Percentiles rank a stretch among this genome's conserved stretches.
These are phyloP conservation scores for Arthrobotrys musiformis DNA, from an alignment of 2,329 filamentous ascomycete species.

Conservation along the genomic window DNA sequence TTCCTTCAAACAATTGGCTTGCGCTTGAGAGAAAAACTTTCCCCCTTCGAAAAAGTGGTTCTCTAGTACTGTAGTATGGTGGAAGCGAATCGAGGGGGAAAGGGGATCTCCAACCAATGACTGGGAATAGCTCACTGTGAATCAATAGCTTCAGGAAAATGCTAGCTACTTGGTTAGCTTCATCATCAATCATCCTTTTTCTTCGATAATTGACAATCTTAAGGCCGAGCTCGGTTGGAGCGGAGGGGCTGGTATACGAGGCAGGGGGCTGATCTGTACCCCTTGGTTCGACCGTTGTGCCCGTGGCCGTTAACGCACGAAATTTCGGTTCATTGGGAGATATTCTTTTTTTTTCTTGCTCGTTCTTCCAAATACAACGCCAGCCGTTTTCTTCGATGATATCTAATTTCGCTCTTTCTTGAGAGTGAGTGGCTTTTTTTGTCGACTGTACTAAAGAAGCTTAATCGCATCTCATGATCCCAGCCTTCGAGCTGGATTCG, in stretches of 20 bases:
- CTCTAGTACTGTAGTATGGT: not conserved
- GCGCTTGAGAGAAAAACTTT: not conserved
- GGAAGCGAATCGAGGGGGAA: constrained; percentile 6
- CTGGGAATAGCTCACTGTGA: not conserved
- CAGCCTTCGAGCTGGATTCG: constrained; percentile 13
- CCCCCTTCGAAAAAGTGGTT: constrained; percentile 34
- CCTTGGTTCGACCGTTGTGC: constrained; percentile 19
- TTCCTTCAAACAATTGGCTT: not conserved
- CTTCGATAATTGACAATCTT: constrained; percentile 24
- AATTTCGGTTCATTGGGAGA: constrained; percentile 12
- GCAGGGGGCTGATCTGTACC: not conserved
- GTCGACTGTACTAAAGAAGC: constrained; percentile 12
- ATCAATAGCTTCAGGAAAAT: constrained; percentile 23
- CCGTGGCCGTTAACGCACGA: constrained; percentile 11
- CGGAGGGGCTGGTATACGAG: constrained; percentile 8
- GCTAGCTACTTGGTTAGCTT: too few relatives aligned
- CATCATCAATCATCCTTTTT: not conserved
- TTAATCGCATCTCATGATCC: constrained; percentile 17
- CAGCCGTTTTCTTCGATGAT: constrained; percentile 22
- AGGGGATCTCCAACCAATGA: not conserved
- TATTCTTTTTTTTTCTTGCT: too few relatives aligned
- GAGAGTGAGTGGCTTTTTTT: constrained; percentile 16
- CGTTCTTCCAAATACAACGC: not conserved
- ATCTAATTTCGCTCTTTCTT: constrained; percentile 11
- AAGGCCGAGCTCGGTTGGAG: constrained; percentile 16